phyloP scores from a whole-genome alignment of 495 filamentous ascomycete genomes.

The Acidomyces sp. region DNA sequence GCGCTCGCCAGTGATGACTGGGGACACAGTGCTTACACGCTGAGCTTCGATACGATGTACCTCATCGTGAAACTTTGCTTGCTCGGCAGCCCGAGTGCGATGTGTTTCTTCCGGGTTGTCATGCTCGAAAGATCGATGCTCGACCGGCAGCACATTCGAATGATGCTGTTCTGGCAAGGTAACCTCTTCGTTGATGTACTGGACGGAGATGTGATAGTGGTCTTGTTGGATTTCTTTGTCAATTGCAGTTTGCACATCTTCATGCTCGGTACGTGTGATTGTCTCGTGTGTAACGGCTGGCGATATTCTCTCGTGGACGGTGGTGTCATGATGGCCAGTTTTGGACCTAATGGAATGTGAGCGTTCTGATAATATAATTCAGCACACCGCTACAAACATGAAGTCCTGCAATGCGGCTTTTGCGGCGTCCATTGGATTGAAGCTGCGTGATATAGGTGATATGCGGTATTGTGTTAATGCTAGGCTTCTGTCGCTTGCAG shows the following conservation, averaged over 20 bases:
- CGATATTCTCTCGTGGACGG: constrained; percentile 46
- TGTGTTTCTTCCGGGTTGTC: constrained; percentile 36
- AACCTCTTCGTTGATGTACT: constrained; percentile 27
- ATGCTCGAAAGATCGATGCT: constrained; percentile 43
- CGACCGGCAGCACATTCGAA: constrained; percentile 36
- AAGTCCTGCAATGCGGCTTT: constrained; percentile 42
- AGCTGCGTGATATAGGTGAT: constrained; percentile 1
- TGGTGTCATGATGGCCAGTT: constrained; percentile 47
- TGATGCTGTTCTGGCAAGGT: constrained; percentile 28
- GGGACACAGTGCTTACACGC: constrained; percentile 33
- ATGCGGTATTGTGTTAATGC: background rate
- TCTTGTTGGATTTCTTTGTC: constrained; percentile 45
- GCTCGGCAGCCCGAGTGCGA: constrained; percentile 35
- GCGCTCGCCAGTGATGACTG: constrained; percentile 45
- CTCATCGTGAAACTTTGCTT: constrained; percentile 38
- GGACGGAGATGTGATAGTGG: constrained; percentile 34
- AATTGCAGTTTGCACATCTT: constrained; percentile 43
- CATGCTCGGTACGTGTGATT: constrained; percentile 38
- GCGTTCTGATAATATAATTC: background rate
- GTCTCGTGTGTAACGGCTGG: constrained; percentile 47
- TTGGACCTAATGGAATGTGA: constrained; percentile 27
- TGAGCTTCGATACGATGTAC: constrained; percentile 35
- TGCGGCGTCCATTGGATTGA: constrained; percentile 40
- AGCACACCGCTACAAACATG: constrained; percentile 26
- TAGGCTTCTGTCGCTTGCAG: too few relatives aligned